phyloP scores from a whole-genome alignment of 768 basidiomycete genomes.

The Amanita pallidorosea region DNA sequence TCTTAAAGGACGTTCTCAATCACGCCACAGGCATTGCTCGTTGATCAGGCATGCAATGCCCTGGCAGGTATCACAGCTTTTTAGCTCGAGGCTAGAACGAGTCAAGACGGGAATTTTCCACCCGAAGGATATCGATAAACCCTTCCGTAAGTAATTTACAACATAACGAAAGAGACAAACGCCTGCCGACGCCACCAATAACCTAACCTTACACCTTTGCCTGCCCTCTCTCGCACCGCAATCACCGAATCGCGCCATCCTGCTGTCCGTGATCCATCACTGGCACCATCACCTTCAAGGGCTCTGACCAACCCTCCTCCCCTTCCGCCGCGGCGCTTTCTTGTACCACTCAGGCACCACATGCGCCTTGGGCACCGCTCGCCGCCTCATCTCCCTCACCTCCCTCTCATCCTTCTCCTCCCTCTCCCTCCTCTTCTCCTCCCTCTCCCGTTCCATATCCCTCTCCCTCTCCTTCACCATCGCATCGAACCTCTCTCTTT shows the following conservation, averaged over 20 bases:
- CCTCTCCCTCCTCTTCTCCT: slow-evolving; percentile 33
- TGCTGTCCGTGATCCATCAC: not conserved
- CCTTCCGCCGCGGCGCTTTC: slow-evolving; percentile 48
- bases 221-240: not conserved
- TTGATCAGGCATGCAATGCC: not conserved
- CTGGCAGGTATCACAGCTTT: no score
- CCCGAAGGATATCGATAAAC: not conserved
- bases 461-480: slow-evolving; percentile 44
- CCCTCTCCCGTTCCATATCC: slow-evolving; percentile 35
- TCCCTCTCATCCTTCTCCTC: slow-evolving; percentile 51
- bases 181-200: not conserved
- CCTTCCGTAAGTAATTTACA: not conserved
- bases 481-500: slow-evolving; percentile 56
- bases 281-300: not conserved
- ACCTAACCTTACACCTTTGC: not conserved
- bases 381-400: slow-evolving; percentile 49
- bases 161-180: slow-evolving; percentile 4
- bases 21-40: not conserved
- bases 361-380: slow-evolving; percentile 57
- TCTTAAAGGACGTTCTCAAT: not conserved
- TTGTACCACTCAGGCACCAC: slow-evolving; percentile 74
- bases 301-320: slow-evolving; percentile 8
- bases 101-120: not conserved
- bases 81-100: not conserved
- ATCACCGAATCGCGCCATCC: not conserved